A percentile compares a stretch with the other conserved stretches of the same genome.
phyloP scores from a whole-genome alignment of 106 monocot genomes.

The Phalaenopsis aphrodite region DNA sequence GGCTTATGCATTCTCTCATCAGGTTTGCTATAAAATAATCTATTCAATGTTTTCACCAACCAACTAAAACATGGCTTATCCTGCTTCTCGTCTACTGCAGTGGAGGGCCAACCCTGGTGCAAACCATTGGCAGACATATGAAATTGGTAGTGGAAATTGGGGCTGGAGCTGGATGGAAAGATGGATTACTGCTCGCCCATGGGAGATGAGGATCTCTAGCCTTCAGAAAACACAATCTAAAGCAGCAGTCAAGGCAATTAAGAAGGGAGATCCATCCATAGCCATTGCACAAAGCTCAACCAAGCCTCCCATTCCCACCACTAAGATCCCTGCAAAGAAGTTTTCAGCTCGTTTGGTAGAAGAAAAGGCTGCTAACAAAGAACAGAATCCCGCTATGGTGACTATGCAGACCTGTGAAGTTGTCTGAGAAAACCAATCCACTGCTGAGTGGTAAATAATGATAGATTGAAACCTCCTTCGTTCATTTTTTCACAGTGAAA shows the following conservation, averaged over 20 bases:
- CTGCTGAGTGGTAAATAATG: too few relatives aligned
- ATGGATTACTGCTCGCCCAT: conserved; percentile 83
- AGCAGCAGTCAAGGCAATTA: conserved; percentile 16
- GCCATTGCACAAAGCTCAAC: conserved; percentile 3
- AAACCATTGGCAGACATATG: conserved; percentile 41
- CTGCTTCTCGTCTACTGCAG: conserved; percentile 20
- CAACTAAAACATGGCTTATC: background rate
- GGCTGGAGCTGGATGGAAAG: conserved; percentile 91
- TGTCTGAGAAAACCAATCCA: background rate
- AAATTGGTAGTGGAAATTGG: conserved; percentile 59
- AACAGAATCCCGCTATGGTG: background rate
- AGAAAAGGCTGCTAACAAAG: conserved; percentile 12
- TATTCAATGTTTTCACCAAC: background rate
- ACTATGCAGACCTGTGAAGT: background rate
- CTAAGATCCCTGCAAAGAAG: conserved; percentile 26
- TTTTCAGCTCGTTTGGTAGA: conserved; percentile 16
- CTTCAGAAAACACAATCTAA: conserved; percentile 23
- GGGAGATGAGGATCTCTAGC: conserved; percentile 51
- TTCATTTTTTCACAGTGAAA: too few relatives aligned
- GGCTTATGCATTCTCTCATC: conserved; percentile 91
- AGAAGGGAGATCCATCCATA: conserved; percentile 12
- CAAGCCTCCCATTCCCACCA: conserved; percentile 18
- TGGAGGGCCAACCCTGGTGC: conserved; percentile 62
- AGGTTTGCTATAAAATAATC: conserved; percentile 26
- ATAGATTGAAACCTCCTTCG: too few relatives aligned